phyloP scores from a whole-genome alignment of 2,329 filamentous ascomycete genomes.

The Stachybotrys echinatus region DNA sequence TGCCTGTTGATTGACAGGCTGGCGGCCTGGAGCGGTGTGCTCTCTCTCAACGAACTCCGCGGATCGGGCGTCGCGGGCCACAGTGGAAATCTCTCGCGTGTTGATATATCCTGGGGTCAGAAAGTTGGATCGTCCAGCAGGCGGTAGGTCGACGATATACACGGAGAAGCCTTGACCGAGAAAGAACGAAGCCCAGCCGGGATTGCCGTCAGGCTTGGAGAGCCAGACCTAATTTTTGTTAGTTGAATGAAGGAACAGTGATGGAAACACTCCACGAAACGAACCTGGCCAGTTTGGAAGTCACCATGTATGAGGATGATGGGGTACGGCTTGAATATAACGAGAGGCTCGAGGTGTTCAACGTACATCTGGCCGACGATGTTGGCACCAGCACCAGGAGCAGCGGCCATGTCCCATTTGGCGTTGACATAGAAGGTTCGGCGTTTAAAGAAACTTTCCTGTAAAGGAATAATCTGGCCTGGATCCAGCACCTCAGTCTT shows the following conservation, averaged over 20 bases:
- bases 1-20: conserved; percentile 3
- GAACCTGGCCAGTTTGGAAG: conserved; percentile 26
- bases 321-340: conserved; percentile 11
- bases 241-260: no score
- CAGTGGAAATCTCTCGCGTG: conserved; percentile 11
- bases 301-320: conserved; percentile 31
- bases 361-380: conserved; percentile 29
- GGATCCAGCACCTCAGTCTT: neutral
- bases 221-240: conserved; percentile 26
- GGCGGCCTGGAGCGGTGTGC: conserved; percentile 24
- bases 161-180: conserved; percentile 33
- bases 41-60: conserved; percentile 18
- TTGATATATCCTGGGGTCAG: conserved; percentile 12
- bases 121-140: conserved; percentile 29
- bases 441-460: conserved; percentile 10
- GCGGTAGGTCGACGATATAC: conserved; percentile 37
- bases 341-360: conserved; percentile 19
- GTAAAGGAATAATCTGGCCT: neutral
- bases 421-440: conserved; percentile 19
- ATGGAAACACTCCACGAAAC: neutral
- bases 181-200: conserved; percentile 42
- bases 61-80: conserved; percentile 10
- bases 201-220: conserved; percentile 39
- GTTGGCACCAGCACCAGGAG: conserved; percentile 7
- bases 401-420: conserved; percentile 12